Base-by-base conservation (phyloP, 1,284 basidiomycete species). In the Amylostereum areolatum region DNA sequence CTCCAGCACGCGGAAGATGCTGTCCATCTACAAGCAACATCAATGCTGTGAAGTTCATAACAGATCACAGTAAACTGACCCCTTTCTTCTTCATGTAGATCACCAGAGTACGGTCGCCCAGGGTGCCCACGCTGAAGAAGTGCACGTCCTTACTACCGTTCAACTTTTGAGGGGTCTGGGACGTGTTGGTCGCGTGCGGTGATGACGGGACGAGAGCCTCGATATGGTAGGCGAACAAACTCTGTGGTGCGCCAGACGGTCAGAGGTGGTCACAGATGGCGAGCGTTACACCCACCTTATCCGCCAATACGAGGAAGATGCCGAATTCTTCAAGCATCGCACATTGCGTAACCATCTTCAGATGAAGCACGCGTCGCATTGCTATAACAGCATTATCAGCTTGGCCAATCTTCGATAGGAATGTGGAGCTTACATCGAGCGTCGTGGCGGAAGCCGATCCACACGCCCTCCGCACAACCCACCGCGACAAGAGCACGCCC, bases 11-110 rank as follows among this genome's bases (percentile, higher is more conserved):
- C 91, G 85, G 74, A 99, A 97, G 39, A 96, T 85, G 50, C 91
- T 93, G 58, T 97, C 92, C 51, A 88, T 70, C 80, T 84, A 54
- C 34, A 45, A 10, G 18, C 18, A 18, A 35, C 33, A 48, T 45
- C 51, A 47, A 46, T 46, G 31, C 29, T n/a, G 7, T 34, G 11
- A 31, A 28, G 3, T 18, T 33, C 18, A 43, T 32, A 27, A 36
- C 35, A 11, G n/a, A 56, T 33, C 4, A 40, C 42, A 24, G 27
- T 33, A 46, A 2, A 70, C 81, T 59, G 68, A 94, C 91, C 51
- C 92, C 91, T 70, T 89, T 94, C 70, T 89, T 91, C 76, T 94
- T 96, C 85, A 95, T 95, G 67, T 94, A 97, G 48, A 97, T 85
- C 6, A 99, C 87, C 24, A 97, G 72, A 0, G 93, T 96, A 10